These are phyloP conservation scores for Fusarium pseudonygamai DNA, from an alignment of 2,329 filamentous ascomycete genomes.

Conservation along the genomic window DNA sequence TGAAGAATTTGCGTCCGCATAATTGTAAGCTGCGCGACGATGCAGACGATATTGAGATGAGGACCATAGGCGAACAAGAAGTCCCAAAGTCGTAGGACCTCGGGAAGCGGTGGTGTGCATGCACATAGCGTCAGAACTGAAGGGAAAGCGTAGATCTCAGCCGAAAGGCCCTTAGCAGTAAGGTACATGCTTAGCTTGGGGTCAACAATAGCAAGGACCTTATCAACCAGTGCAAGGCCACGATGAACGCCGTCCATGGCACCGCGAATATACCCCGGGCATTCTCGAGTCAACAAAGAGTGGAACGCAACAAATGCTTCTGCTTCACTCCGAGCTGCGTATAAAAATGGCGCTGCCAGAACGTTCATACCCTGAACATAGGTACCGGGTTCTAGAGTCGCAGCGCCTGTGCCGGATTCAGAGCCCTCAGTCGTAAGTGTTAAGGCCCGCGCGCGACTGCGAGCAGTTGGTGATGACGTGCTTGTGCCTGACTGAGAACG, in stretches of 20 bases:
- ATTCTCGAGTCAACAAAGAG: constrained; percentile 85
- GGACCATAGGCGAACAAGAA: constrained; percentile 96
- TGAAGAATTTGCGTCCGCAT: constrained; percentile 85
- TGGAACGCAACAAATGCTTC: constrained; percentile 95
- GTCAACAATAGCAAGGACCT: constrained; percentile 90
- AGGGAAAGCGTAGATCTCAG: constrained; percentile 96
- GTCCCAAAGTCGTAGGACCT: constrained; percentile 94
- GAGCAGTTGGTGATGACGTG: constrained; percentile 56
- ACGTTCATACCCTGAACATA: constrained; percentile 99
- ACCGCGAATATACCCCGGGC: constrained; percentile 91
- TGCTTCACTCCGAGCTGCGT: constrained; percentile 91
- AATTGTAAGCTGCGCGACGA: constrained; percentile 92
- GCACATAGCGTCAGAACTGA: constrained; percentile 94
- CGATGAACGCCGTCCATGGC: constrained; percentile 98
- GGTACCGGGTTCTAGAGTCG: constrained; percentile 74
- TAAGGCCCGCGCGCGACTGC: constrained; percentile 63
- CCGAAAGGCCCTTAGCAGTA: constrained; percentile 85
- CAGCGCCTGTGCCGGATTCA: constrained; percentile 63
- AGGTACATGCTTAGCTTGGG: constrained; percentile 86
- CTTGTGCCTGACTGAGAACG: constrained; percentile 51
- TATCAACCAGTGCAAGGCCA: constrained; percentile 89
- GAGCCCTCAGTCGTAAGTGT: constrained; percentile 72
- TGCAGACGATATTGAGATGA: constrained; percentile 94
- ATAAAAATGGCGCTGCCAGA: constrained; percentile 92
- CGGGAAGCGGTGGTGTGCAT: constrained; percentile 92